These are phyloP conservation scores for Acidomyces sp. DNA, from an alignment of 495 filamentous ascomycete species.

Conservation along the genomic window DNA sequence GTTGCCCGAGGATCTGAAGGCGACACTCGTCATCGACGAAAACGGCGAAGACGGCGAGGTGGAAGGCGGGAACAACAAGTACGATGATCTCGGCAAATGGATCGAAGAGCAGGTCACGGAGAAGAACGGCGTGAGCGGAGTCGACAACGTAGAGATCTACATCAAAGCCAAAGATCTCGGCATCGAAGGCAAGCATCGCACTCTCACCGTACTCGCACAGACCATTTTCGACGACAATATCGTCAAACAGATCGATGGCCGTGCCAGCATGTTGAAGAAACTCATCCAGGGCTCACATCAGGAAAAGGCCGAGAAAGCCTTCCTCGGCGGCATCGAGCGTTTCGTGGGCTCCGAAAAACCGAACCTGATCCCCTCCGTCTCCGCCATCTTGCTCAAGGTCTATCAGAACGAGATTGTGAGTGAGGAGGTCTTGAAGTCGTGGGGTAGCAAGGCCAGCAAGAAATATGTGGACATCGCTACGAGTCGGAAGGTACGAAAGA, in stretches of 20 bases:
- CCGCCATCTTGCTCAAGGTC: constrained; percentile 71
- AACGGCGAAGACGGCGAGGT: constrained; percentile 74
- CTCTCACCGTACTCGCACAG: constrained; percentile 80
- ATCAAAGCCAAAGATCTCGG: constrained; percentile 91
- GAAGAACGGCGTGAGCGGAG: constrained; percentile 55
- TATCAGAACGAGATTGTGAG: constrained; percentile 78
- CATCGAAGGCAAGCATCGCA: constrained; percentile 90
- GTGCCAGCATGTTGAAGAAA: constrained; percentile 79
- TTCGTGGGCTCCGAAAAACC: constrained; percentile 75
- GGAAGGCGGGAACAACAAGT: constrained; percentile 61
- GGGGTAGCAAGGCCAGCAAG: constrained; percentile 91
- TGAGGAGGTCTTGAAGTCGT: constrained; percentile 78
- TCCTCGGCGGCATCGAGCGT: constrained; percentile 93
- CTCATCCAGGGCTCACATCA: constrained; percentile 64
- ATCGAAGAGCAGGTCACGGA: constrained; percentile 60
- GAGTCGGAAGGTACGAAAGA: constrained; percentile 92
- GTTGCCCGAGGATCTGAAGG: constrained; percentile 82
- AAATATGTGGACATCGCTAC: constrained; percentile 83
- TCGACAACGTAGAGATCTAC: constrained; percentile 82
- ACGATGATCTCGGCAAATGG: constrained; percentile 91
- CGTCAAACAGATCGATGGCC: constrained; percentile 66
- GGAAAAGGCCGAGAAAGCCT: constrained; percentile 88
- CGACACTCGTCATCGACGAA: constrained; percentile 71
- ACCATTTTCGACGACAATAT: constrained; percentile 89
- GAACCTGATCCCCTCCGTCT: constrained; percentile 62